Evolutionary conservation across 2,329 filamentous ascomycete species (phyloP).

Genomic region (Pseudogymnoascus sp.): DNA sequence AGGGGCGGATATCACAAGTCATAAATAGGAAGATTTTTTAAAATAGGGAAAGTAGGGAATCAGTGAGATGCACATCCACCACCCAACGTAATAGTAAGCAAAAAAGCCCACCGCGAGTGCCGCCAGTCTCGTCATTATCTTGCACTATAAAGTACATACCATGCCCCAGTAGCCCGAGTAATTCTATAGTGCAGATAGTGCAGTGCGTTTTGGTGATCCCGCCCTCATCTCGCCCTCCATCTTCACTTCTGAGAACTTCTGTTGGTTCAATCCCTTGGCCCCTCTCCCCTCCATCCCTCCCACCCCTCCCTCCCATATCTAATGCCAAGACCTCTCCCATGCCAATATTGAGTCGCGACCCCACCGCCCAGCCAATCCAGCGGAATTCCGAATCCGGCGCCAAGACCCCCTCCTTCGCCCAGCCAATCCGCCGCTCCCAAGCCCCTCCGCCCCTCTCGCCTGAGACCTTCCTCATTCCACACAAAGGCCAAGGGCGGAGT

Average conservation of each 20-base stretch:
- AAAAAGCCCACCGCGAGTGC: background rate
- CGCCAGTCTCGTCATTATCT: background rate
- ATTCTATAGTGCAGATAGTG: background rate
- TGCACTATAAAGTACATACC: background rate
- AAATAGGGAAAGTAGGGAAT: background rate
- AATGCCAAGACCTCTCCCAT: background rate
- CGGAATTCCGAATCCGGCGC: background rate
- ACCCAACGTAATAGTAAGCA: background rate
- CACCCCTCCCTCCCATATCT: background rate
- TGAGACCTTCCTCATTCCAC: background rate
- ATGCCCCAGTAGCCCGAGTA: background rate
- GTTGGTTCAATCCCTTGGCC: background rate
- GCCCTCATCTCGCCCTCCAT: background rate
- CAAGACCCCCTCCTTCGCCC: background rate
- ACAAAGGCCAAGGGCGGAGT: background rate
- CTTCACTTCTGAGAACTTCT: background rate
- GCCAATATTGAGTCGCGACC: background rate
- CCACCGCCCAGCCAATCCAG: background rate
- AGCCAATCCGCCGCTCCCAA: background rate
- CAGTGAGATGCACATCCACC: background rate
- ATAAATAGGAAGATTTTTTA: background rate
- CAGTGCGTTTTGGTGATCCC: background rate
- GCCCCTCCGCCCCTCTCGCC: background rate
- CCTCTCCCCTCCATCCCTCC: background rate
- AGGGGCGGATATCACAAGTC: background rate